These are phyloP conservation scores for Fusarium dimerum DNA, from an alignment of 2,329 filamentous ascomycete genomes.

Conservation along the genomic window DNA sequence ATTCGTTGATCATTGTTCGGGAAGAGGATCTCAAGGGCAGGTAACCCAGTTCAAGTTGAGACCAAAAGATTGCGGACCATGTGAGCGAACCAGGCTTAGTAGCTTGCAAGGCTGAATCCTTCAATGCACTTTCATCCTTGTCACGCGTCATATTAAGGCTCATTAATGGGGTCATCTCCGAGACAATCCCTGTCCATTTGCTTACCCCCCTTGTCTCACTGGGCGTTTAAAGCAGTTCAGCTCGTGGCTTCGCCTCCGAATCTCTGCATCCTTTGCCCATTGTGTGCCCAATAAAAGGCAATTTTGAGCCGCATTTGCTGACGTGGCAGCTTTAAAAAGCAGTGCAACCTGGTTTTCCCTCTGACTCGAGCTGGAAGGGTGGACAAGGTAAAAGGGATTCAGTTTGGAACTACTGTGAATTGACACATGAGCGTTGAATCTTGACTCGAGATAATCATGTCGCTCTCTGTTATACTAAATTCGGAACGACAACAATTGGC, in stretches of 20 bases:
- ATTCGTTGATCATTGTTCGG: too few species aligned
- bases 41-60: too few species aligned
- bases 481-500: background rate
- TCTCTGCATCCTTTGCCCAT: background rate
- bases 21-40: too few species aligned
- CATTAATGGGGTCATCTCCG: background rate
- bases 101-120: background rate
- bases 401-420: too few species aligned
- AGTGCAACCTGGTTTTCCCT: background rate
- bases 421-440: too few species aligned
- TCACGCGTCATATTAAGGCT: background rate
- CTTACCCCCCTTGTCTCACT: background rate
- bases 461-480: background rate
- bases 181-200: background rate
- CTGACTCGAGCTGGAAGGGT: background rate
- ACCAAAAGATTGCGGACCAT: background rate
- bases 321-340: background rate
- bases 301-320: background rate
- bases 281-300: background rate
- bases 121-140: background rate
- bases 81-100: background rate
- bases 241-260: background rate
- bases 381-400: too few species aligned
- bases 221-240: background rate
- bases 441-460: background rate